Base-by-base conservation (phyloP, 2,329 filamentous ascomycete species). In the Calonectria crousiana region DNA sequence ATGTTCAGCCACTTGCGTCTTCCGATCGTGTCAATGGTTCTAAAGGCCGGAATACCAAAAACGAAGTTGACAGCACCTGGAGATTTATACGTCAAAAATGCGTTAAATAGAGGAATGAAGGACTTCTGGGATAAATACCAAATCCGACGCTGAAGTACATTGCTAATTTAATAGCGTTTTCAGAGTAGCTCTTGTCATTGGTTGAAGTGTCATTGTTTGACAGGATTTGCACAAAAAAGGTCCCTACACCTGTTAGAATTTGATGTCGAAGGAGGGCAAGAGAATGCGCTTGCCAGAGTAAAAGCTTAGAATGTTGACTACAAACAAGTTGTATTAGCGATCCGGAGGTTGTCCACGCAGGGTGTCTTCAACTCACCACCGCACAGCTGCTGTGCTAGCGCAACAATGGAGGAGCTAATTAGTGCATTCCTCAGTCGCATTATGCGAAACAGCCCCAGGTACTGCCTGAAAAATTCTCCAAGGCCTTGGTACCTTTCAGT, bases 101-200 rank as follows among this genome's bases (percentile, higher is more conserved):
- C 76, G 79, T 60, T 75, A 77, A 64, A 85, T 83, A 11, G 84
- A 84, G 2, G 82, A 82, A 14, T 30, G 13, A 10, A 38, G 36
- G 13, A 11, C 11, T 16, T 1, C 23, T n/a, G 44, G 13, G 30
- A 6, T 18, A 14, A 26, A 23, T 34, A 14, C 64, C 1, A 16
- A 23, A 6, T 20, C 3, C 62, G 26, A 53, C 81, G 84, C 85
- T 84, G 0, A 85, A 87, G 73, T 88, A 88, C 60, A 88, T 88
- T 0, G 86, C 86, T 6, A 87, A 81, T 0, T 60, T 71, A 34
- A 26, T 64, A 36, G n/a, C 36, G 23, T 20, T 34, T 23, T 26
- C 32, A 20, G 32, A 11, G 18, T 10, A n/a, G n/a, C n/a, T n/a
- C n/a, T n/a, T n/a, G n/a, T n/a, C n/a, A n/a, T n/a, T n/a, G n/a